Conservation (phyloP, 129 eudicot genomes). For the Tagetes erecta region DNA sequence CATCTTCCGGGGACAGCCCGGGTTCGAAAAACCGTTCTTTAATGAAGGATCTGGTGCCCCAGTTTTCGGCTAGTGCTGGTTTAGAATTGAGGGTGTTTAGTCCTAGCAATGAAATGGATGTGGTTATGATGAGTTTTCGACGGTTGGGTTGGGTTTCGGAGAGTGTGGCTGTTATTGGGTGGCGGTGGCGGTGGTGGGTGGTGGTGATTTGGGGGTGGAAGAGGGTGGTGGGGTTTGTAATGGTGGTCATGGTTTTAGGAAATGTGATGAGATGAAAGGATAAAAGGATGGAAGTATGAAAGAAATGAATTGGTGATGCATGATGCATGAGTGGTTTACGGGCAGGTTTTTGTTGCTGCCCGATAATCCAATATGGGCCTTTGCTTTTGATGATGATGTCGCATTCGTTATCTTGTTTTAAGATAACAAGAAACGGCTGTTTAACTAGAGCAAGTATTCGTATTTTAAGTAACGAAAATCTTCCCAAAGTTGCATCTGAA, state of each 20-base stretch:
- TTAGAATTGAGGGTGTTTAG: slow-evolving; percentile 27
- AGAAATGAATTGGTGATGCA: slow-evolving; percentile 17
- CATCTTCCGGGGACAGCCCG: slow-evolving; percentile 80
- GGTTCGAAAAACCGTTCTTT: slow-evolving; percentile 76
- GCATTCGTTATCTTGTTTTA: slow-evolving; percentile 50
- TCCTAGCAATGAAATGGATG: slow-evolving; percentile 51
- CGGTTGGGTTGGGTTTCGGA: slow-evolving; percentile 36
- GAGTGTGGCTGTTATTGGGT: slow-evolving; percentile 39
- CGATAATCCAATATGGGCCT: slow-evolving; percentile 56
- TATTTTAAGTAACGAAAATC: slow-evolving; percentile 65
- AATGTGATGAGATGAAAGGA: not conserved
- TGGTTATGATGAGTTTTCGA: slow-evolving; percentile 48
- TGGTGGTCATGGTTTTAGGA: slow-evolving; percentile 46
- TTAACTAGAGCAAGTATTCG: slow-evolving; percentile 83
- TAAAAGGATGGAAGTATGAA: no score
- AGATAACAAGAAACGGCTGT: not conserved
- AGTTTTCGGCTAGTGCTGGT: slow-evolving; percentile 62
- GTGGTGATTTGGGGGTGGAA: slow-evolving; percentile 49
- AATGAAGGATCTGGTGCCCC: slow-evolving; percentile 79
- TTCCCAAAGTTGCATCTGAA: slow-evolving; percentile 80
- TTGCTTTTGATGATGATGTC: slow-evolving; percentile 49
- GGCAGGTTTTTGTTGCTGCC: slow-evolving; percentile 21
- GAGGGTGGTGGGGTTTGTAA: slow-evolving; percentile 42
- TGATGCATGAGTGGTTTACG: slow-evolving; percentile 25
- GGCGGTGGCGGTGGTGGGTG: slow-evolving; percentile 35